Conservation (phyloP, 495 filamentous ascomycete genomes). For the Tuber calosporum region DNA sequence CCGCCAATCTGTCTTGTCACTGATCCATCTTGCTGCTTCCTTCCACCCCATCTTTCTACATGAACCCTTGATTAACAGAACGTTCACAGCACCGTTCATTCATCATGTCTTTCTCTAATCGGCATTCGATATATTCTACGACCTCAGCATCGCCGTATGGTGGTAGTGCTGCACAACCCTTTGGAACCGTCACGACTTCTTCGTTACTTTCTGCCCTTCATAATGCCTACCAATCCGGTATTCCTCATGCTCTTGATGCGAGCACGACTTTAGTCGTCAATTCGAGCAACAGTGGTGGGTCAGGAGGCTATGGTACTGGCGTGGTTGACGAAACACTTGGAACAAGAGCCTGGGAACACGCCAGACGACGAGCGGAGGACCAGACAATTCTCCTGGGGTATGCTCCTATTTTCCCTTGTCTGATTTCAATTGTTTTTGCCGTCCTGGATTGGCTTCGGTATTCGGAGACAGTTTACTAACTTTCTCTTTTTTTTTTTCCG, state of each 20-base stretch:
- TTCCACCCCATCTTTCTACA: not conserved
- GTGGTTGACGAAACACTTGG: constrained; percentile 74
- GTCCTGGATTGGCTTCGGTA: not conserved
- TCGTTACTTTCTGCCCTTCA: constrained; percentile 87
- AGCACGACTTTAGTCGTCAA: constrained; percentile 90
- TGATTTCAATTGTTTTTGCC: not conserved
- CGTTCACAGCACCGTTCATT: constrained; percentile 17
- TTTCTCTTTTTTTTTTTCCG: constrained; percentile 7
- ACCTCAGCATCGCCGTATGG: constrained; percentile 59
- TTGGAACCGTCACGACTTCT: constrained; percentile 67
- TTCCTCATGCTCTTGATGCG: constrained; percentile 79
- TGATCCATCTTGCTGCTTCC: constrained; percentile 6
- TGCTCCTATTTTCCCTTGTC: constrained; percentile 29
- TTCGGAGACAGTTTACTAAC: not conserved
- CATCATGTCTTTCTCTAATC: constrained; percentile 62
- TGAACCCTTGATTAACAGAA: constrained; percentile 11
- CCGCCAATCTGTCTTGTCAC: constrained; percentile 6
- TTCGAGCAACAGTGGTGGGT: constrained; percentile 51
- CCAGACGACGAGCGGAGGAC: constrained; percentile 86
- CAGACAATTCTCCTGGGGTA: constrained; percentile 87
- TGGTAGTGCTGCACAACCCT: constrained; percentile 54
- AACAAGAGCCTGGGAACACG: constrained; percentile 90
- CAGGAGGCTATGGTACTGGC: constrained; percentile 51
- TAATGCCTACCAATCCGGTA: constrained; percentile 71
- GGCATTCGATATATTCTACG: constrained; percentile 81